Evolutionary conservation across 495 filamentous ascomycete genomes (phyloP).

Genomic region (Xylaria curta): DNA sequence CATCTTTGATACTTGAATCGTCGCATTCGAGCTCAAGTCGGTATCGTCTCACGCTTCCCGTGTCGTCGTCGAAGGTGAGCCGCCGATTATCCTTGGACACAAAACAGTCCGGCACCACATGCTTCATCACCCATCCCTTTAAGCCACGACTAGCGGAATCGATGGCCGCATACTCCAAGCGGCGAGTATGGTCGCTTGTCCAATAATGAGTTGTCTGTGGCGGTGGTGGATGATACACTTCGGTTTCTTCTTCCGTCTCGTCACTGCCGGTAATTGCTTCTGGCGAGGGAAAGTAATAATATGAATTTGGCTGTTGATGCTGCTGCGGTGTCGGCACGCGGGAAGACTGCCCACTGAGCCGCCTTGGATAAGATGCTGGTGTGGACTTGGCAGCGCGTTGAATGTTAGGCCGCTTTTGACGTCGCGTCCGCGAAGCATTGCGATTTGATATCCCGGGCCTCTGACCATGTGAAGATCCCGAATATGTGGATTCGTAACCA

Average conservation of each 20-base stretch:
- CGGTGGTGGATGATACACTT: conserved; percentile 42
- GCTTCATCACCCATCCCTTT: conserved; percentile 59
- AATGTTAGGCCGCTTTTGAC: conserved; percentile 42
- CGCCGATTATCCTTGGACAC: conserved; percentile 52
- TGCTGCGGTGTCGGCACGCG: conserved; percentile 38
- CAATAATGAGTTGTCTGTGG: conserved; percentile 64
- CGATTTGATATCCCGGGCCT: conserved; percentile 13
- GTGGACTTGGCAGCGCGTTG: conserved; percentile 46
- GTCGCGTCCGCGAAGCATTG: conserved; percentile 19
- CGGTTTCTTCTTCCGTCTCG: conserved; percentile 31
- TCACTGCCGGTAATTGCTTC: conserved; percentile 34
- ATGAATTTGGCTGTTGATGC: conserved; percentile 45
- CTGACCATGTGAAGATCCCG: conserved; percentile 28
- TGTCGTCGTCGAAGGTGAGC: conserved; percentile 58
- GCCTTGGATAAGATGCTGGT: conserved; percentile 34
- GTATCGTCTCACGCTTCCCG: conserved; percentile 61
- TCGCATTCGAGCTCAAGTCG: conserved; percentile 52
- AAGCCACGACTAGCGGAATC: conserved; percentile 60
- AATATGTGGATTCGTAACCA: conserved; percentile 54
- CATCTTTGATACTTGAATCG: conserved; percentile 27
- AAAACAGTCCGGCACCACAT: conserved; percentile 61
- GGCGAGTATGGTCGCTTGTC: conserved; percentile 60
- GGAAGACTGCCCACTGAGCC: conserved; percentile 35
- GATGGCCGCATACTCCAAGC: conserved; percentile 64
- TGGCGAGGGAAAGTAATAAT: conserved; percentile 55